Evolutionary conservation across 768 basidiomycete genomes (phyloP), one percentile per base, ranked within the genome.

Genomic region (Gautieria morchelliformis): DNA sequence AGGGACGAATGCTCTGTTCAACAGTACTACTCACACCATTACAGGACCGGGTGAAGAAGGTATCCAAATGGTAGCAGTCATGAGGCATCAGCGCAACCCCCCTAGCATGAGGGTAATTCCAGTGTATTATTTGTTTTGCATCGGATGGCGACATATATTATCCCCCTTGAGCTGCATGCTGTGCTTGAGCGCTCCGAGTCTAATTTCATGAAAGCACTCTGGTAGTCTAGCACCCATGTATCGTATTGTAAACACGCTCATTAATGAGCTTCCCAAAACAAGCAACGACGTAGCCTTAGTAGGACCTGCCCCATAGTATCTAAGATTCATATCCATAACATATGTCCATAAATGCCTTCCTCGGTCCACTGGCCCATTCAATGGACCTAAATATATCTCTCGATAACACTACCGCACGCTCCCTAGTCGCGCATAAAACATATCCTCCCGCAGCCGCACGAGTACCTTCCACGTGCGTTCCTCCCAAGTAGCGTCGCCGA

Each of bases 1-100:
- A 44, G 78, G 64, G 27, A 10, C 22, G 24, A 24, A 24, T 45
- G 32, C 17, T 19, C 56, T 37, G 47, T 40, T 56, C 37, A n/a
- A 35, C 32, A 49, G 27, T 50, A 15, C 44, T 35, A 22, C 30
- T 32, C 22, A 49, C 53, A 27, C 41, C 33, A 46, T 24, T 37
- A 14, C 65, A 93, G 84, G 92, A 94, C 64, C 83, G 88, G 60
- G 90, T 91, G 72, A 90, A 89, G 79, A 95, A 95, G 71, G 86
- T 87, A 27, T 89, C 91, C 37, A 92, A 93, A 70, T 80, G 88
- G 63, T 86, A 91, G 62, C 81, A 85, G 63, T 90, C 88, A 55
- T 30, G 58, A 47, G 32, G 51, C 58, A 27, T 59, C 58, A 55
- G 56, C 56, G 5, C 56, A 57, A 47, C 46, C 56, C n/a, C 56